Evolutionary conservation across 2,329 filamentous ascomycete genomes (phyloP), one percentile per base, ranked within the genome.

Genomic region (Chaetomium olivaceum): DNA sequence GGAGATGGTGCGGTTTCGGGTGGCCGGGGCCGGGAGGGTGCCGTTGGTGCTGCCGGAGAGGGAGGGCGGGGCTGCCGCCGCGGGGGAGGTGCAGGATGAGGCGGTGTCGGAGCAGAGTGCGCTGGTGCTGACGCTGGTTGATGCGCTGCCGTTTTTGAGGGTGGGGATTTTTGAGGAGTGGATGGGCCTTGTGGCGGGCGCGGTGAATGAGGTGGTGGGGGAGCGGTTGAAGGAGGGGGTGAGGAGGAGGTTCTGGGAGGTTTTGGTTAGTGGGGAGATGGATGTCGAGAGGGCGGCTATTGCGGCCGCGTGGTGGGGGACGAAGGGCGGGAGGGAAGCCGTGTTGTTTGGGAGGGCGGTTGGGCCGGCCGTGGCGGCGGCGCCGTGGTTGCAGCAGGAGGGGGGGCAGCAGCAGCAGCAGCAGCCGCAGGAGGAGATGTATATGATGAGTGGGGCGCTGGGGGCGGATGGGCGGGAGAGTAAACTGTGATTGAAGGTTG

Each of bases 281-380:
- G 93, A 97, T 77, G 89, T 96, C 27, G 91, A 96, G 74, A 85
- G 92, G 66, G 89, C 91, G 7, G 87, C 89, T 50, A 83, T 91
- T 36, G 92, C 90, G 58, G 90, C 96, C 21, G 86, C 87, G 2
- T 97, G 93, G 93, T 97, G 93, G 93, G 91, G 88, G 12, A 83
- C 82, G 14, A 77, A 77, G 43, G 84, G 84, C 7, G 85, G 78
- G 79, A 86, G 75, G 76, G 84, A 83, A 68, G 73, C 84, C 68
- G 78, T 86, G 8, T 67, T 83, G 56, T 74, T 72, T 67, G 76
- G 71, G 70, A 72, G 68, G 68, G 68, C 14, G 23, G 33, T 58
- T 19, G 33, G 27, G 16, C 27, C 27, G 27, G 27, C 27, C 27
- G 27, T 6, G 27, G 27, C 27, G 27, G 27, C 27, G 27, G 27